Base-by-base conservation (phyloP, 306 rosid species). In the Hippophae gyantsensis region DNA sequence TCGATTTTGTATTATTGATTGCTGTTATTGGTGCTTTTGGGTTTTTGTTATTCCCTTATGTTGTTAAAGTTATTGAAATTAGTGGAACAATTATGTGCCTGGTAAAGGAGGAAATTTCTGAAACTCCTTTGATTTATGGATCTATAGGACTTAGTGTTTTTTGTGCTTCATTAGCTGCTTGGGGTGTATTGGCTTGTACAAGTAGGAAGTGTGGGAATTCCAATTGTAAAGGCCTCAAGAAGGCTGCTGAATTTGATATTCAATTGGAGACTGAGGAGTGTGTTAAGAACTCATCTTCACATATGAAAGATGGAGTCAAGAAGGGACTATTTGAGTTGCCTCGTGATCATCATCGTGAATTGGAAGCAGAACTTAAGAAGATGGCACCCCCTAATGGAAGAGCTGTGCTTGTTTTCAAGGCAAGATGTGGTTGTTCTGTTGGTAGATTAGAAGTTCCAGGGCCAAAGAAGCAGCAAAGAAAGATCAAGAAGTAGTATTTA, bases 361-460 rank as follows among this genome's bases (percentile, higher is more conserved):
- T 93, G 54, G 99, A 93, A 71, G 84, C 88, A 11, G 99, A 93
- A 43, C 88, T 93, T n/a, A 89, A 80, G 89, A 93, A 86, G 94
- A 86, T 93, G 86, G 99, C 99, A 8, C 99, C 99, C 1, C 68
- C 67, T 52, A 88, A 93, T 73, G 99, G 97, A 46, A 78, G 99
- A 50, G 99, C 97, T 7, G 94, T 89, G 18, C 85, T 93, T 42
- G 52, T 93, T 18, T 78, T 93, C 63, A 71, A 90, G 62, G 90
- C 89, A 3, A 80, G 95, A 76, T 93, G 99, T 70, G 99, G 99
- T 8, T 93, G 99, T 79, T 86, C 95, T 64, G 89, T 88, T 63
- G 99, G 99, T 56, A 84, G 90, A 69, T 73, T 93, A 80, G 99
- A 93, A 77, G 97, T 93, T 72, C 95, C 95, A 0, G 99, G 97